Conservation (phyloP, 352 stramenopile species). For the Plasmopara muralis region DNA sequence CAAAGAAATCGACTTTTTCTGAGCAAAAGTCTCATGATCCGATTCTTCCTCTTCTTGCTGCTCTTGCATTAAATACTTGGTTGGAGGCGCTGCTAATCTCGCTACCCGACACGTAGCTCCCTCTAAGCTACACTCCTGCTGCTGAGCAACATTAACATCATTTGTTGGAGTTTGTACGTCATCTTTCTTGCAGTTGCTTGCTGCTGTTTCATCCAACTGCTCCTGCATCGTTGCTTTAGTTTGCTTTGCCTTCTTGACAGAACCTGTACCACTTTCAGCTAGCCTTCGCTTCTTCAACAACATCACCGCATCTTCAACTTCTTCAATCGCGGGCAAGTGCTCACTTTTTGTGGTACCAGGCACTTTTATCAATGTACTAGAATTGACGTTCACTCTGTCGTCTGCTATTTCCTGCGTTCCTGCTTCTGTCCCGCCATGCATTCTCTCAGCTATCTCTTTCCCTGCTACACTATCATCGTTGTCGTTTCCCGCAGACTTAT, state of each 20-base stretch:
- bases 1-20: conserved; percentile 14
- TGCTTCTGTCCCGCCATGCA: neutral
- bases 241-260: conserved; percentile 17
- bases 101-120: conserved; percentile 23
- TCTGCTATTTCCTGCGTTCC: neutral
- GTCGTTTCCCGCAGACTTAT: conserved; percentile 4
- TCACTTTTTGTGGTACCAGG: conserved; percentile 11
- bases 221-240: conserved; percentile 8
- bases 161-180: neutral
- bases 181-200: neutral
- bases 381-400: neutral
- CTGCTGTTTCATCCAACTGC: neutral
- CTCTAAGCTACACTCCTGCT: conserved; percentile 5
- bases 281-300: conserved; percentile 25
- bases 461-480: conserved; percentile 24
- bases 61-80: conserved; percentile 45
- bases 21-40: conserved; percentile 10
- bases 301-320: conserved; percentile 6
- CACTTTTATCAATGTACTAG: neutral
- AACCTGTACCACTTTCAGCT: conserved; percentile 1
- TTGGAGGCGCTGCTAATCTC: conserved; percentile 33
- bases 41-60: conserved; percentile 27
- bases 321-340: conserved; percentile 1
- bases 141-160: neutral
- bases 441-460: conserved; percentile 2